Percentiles rank a stretch among this genome's conserved stretches.
Conservation (phyloP, 2,329 filamentous ascomycete species). For the Trichoderma koningii region DNA sequence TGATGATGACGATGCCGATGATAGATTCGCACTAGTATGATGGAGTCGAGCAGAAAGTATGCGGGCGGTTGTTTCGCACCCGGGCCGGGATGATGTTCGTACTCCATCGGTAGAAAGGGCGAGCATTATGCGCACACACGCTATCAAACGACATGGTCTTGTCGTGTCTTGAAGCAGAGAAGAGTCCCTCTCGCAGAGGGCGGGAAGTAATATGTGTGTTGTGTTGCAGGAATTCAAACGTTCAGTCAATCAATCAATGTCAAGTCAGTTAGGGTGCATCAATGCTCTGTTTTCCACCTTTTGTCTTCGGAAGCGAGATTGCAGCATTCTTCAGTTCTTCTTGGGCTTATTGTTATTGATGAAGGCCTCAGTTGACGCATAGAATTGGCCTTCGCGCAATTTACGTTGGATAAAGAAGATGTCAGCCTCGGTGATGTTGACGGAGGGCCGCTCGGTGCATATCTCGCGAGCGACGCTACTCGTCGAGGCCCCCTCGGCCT, state of each 20-base stretch:
- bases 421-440: slow-evolving; percentile 25
- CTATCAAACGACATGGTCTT: slow-evolving; percentile 17
- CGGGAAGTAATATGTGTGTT: no score
- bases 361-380: slow-evolving; percentile 22
- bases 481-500: slow-evolving; percentile 16
- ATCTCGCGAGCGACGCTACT: slow-evolving; percentile 20
- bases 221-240: no score
- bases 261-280: not conserved
- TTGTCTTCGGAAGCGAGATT: no score
- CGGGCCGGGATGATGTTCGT: no score
- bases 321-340: not conserved
- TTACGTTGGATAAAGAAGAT: slow-evolving; percentile 27
- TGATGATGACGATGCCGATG: slow-evolving; percentile 10
- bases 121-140: slow-evolving; percentile 24
- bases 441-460: slow-evolving; percentile 16
- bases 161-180: not conserved
- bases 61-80: no score
- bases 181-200: not conserved
- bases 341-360: slow-evolving; percentile 26
- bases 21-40: slow-evolving; percentile 23
- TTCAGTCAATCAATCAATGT: not conserved
- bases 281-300: not conserved
- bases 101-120: slow-evolving; percentile 3
- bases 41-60: not conserved
- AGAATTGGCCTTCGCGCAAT: slow-evolving; percentile 25